Conservation (phyloP, 129 eudicot species). For the Centrapalus pauciflorus region DNA sequence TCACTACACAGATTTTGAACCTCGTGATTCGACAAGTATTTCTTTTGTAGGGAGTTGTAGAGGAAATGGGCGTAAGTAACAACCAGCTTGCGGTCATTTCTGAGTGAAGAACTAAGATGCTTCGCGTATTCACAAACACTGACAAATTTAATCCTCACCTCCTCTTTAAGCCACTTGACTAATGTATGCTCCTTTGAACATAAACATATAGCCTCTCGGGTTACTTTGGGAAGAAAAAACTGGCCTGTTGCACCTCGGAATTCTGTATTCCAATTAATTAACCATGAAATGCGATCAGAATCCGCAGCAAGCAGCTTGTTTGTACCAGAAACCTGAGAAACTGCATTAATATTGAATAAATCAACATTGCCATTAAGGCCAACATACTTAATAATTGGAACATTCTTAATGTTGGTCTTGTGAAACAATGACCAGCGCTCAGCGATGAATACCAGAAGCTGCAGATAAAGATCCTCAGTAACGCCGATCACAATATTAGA, state of each 20-base stretch:
- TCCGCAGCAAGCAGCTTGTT: conserved; percentile 22
- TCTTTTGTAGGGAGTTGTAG: conserved; percentile 21
- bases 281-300: conserved; percentile 22
- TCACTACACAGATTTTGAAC: conserved; percentile 14
- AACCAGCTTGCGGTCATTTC: conserved; percentile 17
- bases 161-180: conserved; percentile 36
- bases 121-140: conserved; percentile 31
- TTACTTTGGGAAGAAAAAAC: conserved; percentile 31
- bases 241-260: conserved; percentile 5
- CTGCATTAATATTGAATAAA: conserved; percentile 19
- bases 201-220: conserved; percentile 25
- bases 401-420: conserved; percentile 25
- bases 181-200: conserved; percentile 13
- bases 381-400: conserved; percentile 41
- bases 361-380: conserved; percentile 20
- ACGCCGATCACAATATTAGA: conserved; percentile 42
- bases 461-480: conserved; percentile 35
- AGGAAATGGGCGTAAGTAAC: conserved; percentile 46
- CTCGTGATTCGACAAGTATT: conserved; percentile 1
- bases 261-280: conserved; percentile 41
- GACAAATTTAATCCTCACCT: conserved; percentile 23
- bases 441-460: conserved; percentile 43
- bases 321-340: neutral
- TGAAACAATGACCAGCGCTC: conserved; percentile 33
- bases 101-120: conserved; percentile 9